Evolutionary conservation across 2,329 filamentous ascomycete genomes (phyloP).

Genomic region (Sarocladiaceae sp.): DNA sequence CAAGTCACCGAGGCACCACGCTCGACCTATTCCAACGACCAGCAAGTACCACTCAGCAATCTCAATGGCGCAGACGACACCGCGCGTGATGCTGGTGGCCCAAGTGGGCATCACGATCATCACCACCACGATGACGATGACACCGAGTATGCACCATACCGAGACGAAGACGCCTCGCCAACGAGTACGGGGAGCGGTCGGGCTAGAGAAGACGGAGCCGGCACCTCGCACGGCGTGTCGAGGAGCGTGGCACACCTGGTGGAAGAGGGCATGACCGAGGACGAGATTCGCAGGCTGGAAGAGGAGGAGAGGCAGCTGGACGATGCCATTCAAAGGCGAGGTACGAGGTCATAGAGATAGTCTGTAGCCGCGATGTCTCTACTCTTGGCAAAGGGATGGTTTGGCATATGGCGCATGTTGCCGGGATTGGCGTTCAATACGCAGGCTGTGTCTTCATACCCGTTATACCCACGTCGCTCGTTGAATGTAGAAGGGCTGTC

Average conservation of each 20-base stretch:
- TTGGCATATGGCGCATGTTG: background rate
- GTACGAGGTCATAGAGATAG: background rate
- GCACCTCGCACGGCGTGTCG: conserved; percentile 25
- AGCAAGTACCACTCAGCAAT: conserved; percentile 16
- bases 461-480: conserved; percentile 2
- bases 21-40: conserved; percentile 35
- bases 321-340: conserved; percentile 47
- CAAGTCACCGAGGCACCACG: conserved; percentile 32
- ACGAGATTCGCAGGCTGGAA: conserved; percentile 48
- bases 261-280: conserved; percentile 55
- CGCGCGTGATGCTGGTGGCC: background rate
- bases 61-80: conserved; percentile 1
- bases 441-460: background rate
- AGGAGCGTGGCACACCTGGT: conserved; percentile 44
- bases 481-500: background rate
- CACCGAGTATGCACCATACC: conserved; percentile 8
- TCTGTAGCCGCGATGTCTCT: background rate
- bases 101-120: conserved; percentile 10
- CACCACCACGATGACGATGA: conserved; percentile 4
- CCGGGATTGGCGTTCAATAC: background rate
- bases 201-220: conserved; percentile 14
- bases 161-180: conserved; percentile 13
- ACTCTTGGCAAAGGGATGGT: background rate
- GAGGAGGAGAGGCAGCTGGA: conserved; percentile 54
- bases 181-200: conserved; percentile 12